Evolutionary conservation across 2,329 filamentous ascomycete species (phyloP).

Genomic region (Talaromyces sp.): DNA sequence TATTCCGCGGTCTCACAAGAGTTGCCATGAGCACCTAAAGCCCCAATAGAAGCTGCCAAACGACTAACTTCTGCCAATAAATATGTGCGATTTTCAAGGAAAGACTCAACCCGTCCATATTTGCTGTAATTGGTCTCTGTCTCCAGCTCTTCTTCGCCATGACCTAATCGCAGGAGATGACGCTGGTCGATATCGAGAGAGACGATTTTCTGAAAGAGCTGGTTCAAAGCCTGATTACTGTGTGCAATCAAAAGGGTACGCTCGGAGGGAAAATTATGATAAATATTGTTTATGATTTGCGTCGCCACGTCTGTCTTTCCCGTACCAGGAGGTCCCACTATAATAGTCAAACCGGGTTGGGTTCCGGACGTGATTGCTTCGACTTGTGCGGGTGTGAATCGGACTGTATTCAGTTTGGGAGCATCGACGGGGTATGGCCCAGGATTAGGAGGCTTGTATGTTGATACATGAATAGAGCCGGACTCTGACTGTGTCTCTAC

Average conservation of each 20-base stretch:
- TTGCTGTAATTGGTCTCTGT: conserved; percentile 89
- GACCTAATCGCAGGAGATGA: conserved; percentile 85
- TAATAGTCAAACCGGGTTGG: conserved; percentile 87
- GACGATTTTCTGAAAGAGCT: conserved; percentile 97
- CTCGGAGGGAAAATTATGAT: conserved; percentile 94
- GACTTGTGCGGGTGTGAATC: conserved; percentile 86
- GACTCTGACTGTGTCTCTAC: conserved; percentile 62
- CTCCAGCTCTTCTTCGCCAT: conserved; percentile 90
- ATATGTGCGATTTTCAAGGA: conserved; percentile 78
- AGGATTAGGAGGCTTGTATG: conserved; percentile 82
- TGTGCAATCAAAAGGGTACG: conserved; percentile 90
- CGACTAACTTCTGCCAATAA: conserved; percentile 82
- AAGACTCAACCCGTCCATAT: conserved; percentile 89
- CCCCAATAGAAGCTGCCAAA: conserved; percentile 77
- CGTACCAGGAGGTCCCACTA: conserved; percentile 92
- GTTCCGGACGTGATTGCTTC: conserved; percentile 92
- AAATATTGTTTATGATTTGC: conserved; percentile 98
- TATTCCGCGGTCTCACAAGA: conserved; percentile 97
- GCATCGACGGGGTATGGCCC: conserved; percentile 85
- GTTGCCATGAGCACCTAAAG: conserved; percentile 89
- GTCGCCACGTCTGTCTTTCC: conserved; percentile 99
- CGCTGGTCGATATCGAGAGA: conserved; percentile 92
- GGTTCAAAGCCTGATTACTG: conserved; percentile 96
- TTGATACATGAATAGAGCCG: conserved; percentile 75
- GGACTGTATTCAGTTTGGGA: conserved; percentile 75